Evolutionary conservation across 352 stramenopile genomes (phyloP).

Genomic region (Thalassiosira livingstoniorum): DNA sequence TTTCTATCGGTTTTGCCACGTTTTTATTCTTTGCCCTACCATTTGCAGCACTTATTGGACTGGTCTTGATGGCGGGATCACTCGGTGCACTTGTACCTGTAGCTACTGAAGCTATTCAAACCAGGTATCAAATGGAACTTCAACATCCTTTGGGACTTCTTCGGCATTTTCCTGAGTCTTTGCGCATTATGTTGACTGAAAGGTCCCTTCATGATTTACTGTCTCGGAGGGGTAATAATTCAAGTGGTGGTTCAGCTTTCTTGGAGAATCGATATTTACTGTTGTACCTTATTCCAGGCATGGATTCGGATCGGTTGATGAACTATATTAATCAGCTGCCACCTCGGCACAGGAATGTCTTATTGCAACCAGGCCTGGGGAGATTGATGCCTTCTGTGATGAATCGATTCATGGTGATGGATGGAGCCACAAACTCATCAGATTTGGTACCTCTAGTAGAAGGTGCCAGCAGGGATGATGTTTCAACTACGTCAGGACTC

Average conservation of each 20-base stretch:
- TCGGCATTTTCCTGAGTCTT: slow-evolving; percentile 59
- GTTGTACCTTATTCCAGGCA: slow-evolving; percentile 81
- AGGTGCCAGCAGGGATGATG: slow-evolving; percentile 28
- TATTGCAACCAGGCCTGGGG: slow-evolving; percentile 67
- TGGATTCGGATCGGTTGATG: slow-evolving; percentile 68
- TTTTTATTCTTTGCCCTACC: slow-evolving; percentile 59
- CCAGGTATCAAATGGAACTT: slow-evolving; percentile 59
- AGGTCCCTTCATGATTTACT: slow-evolving; percentile 75
- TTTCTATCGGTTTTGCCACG: slow-evolving; percentile 40
- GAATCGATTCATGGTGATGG: slow-evolving; percentile 46
- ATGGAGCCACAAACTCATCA: slow-evolving; percentile 1
- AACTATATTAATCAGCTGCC: slow-evolving; percentile 69
- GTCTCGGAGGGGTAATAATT: no score
- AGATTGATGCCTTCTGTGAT: slow-evolving; percentile 55
- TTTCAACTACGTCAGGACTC: slow-evolving; percentile 44
- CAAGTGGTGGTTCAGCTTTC: slow-evolving; percentile 54
- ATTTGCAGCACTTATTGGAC: slow-evolving; percentile 44
- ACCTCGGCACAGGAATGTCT: slow-evolving; percentile 59
- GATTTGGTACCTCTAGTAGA: not conserved
- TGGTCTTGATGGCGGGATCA: slow-evolving; percentile 45
- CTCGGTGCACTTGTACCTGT: slow-evolving; percentile 49
- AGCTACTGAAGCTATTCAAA: slow-evolving; percentile 19
- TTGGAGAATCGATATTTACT: slow-evolving; percentile 65
- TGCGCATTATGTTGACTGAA: slow-evolving; percentile 61
- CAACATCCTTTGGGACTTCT: slow-evolving; percentile 49